Evolutionary conservation across 768 basidiomycete species (phyloP).

Genomic region (Strobilomyces confusus): DNA sequence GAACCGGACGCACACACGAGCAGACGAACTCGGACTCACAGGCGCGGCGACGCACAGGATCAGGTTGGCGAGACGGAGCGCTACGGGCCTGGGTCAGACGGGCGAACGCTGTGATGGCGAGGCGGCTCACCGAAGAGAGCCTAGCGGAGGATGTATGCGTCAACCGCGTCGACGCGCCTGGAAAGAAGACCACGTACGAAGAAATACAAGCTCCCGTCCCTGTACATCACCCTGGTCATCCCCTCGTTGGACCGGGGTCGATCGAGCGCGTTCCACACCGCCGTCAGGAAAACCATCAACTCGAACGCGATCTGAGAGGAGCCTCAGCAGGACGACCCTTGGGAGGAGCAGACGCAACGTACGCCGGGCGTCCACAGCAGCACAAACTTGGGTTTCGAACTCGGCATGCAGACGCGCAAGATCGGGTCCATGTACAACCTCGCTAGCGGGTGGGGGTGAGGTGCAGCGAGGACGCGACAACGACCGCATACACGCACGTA

Average conservation of each 20-base stretch:
- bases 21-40: conserved; percentile 23
- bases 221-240: conserved; percentile 27
- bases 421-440: conserved; percentile 4
- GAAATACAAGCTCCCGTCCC: conserved; percentile 27
- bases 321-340: neutral
- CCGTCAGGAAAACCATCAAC: conserved; percentile 27
- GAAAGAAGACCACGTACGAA: conserved; percentile 16
- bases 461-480: too few relatives aligned
- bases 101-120: neutral
- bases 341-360: neutral
- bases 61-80: conserved; percentile 21
- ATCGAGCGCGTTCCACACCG: conserved; percentile 29
- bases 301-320: conserved; percentile 28
- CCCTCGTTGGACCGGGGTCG: conserved; percentile 15
- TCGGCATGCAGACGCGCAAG: conserved; percentile 22
- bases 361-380: conserved; percentile 32
- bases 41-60: conserved; percentile 19
- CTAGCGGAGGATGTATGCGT: conserved; percentile 6
- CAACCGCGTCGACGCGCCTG: neutral
- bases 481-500: conserved; percentile 20
- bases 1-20: too few relatives aligned
- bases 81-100: conserved; percentile 6
- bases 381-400: conserved; percentile 15
- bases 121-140: conserved; percentile 21
- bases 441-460: conserved; percentile 8